Evolutionary conservation across 305 asterid genomes (phyloP), one percentile per base, ranked within the genome.

Genomic region (Ajuga reptans): DNA sequence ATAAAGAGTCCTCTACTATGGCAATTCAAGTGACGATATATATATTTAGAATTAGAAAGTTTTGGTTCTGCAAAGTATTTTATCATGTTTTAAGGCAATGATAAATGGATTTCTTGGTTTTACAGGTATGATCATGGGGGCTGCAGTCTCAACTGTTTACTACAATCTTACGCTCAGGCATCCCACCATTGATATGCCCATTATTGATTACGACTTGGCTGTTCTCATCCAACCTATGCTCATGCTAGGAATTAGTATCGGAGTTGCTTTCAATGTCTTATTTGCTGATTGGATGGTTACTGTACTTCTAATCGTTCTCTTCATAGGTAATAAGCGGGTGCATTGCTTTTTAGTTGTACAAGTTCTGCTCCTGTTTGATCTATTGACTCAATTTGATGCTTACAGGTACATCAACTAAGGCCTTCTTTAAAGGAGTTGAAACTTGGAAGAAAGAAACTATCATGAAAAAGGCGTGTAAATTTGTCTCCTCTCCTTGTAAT

Each of bases 281-380:
- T 93, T 90, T 78, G 96, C 96, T 16, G 96, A 90, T 75, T 93
- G 99, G 97, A 91, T 93, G 97, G 91, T 93, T 58, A 88, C 97
- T 7, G 87, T 90, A 74, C 92, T 93, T 73, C 84, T 90, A 41
- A 92, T 90, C 11, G 0, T 90, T 78, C 97, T 90, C 81, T 92
- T 92, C 77, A 7, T 90, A 41, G 93, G 98, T 92, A 77, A 74
- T 70, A 37, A 56, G 18, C 60, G 64, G 72, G 51, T 59, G 7
- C 33, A 62, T 68, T 74, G 51, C 71, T 15, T 66, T 71, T 61
- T 31, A 16, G 58, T 4, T 67, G 7, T 58, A 15, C 42, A 29
- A 9, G 39, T 10, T 18, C 43, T 14, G 11, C 29, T 56, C 58
- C 42, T 36, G 8, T 51, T 51, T 41, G 11, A 49, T 17, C 1